Conservation (phyloP, 371 early-diverging fungal genomes). For the Actinomortierella wolfii region DNA sequence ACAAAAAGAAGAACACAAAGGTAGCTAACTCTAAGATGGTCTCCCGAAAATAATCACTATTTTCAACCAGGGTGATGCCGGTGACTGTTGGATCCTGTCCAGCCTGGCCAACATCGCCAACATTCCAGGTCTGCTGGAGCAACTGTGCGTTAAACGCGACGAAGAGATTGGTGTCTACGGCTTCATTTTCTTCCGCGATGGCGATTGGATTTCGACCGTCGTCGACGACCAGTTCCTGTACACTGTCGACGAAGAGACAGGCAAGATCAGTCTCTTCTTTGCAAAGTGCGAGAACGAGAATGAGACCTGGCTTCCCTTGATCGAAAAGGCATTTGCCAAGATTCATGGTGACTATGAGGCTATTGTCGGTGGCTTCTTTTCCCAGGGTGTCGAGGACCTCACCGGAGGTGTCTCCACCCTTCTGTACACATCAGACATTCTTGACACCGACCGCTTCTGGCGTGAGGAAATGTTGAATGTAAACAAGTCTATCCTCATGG, state of each 20-base stretch:
- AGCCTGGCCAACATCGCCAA: slow-evolving; percentile 23
- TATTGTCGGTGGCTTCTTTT: slow-evolving; percentile 29
- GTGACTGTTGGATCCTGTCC: slow-evolving; percentile 42
- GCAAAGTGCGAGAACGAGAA: slow-evolving; percentile 11
- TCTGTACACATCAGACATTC: slow-evolving; percentile 23
- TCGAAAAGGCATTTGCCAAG: slow-evolving; percentile 49
- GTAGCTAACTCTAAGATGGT: too few relatives aligned
- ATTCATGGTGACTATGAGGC: slow-evolving; percentile 34
- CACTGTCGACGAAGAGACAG: background rate
- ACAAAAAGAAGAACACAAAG: too few relatives aligned
- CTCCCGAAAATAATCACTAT: too few relatives aligned
- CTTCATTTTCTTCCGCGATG: slow-evolving; percentile 50
- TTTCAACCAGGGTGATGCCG: slow-evolving; percentile 9
- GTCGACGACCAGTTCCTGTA: slow-evolving; percentile 40
- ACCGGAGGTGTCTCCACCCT: slow-evolving; percentile 41
- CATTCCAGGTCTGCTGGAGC: slow-evolving; percentile 20
- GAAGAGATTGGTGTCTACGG: slow-evolving; percentile 43
- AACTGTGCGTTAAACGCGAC: slow-evolving; percentile 46
- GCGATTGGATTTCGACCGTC: slow-evolving; percentile 29
- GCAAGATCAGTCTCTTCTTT: slow-evolving; percentile 13
- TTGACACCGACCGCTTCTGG: slow-evolving; percentile 35
- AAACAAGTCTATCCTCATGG: slow-evolving; percentile 23
- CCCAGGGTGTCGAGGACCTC: slow-evolving; percentile 36
- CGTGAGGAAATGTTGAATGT: slow-evolving; percentile 27
- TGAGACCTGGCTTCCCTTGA: slow-evolving; percentile 38